Percentiles rank a stretch among this genome's conserved stretches.
Conservation (phyloP, 345 rosid genomes). For the Aethionema arabicum region DNA sequence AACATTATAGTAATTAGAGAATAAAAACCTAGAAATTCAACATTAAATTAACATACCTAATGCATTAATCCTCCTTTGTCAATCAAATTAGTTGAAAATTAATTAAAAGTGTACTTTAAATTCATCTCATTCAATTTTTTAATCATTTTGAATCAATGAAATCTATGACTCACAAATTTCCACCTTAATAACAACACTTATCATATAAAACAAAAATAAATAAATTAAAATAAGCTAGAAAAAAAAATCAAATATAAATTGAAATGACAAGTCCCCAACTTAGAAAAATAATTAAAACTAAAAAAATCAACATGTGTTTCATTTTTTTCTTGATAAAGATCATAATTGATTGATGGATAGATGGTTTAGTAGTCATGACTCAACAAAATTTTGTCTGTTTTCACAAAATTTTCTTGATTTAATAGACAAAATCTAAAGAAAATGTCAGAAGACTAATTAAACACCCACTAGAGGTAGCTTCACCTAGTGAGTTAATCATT, state of each 20-base stretch:
- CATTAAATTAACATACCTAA: slow-evolving; percentile 20
- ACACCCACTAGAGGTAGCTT: slow-evolving; percentile 18
- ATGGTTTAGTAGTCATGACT: slow-evolving; percentile 23
- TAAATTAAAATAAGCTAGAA: slow-evolving; percentile 22
- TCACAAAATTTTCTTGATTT: slow-evolving; percentile 7
- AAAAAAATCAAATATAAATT: slow-evolving; percentile 7
- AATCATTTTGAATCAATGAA: not conserved
- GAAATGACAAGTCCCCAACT: slow-evolving; percentile 37
- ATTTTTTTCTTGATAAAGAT: not conserved
- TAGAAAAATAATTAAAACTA: slow-evolving; percentile 3
- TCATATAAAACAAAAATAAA: not conserved
- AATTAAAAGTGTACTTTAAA: slow-evolving; percentile 4
- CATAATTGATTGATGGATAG: slow-evolving; percentile 20
- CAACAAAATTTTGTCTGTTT: slow-evolving; percentile 21
- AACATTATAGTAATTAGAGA: slow-evolving; percentile 11
- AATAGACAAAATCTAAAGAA: slow-evolving; percentile 9
- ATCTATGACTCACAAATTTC: not conserved
- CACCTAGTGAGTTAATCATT: slow-evolving; percentile 20
- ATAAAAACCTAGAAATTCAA: slow-evolving; percentile 7
- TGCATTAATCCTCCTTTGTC: slow-evolving; percentile 29
- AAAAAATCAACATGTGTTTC: slow-evolving; percentile 11
- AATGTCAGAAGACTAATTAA: slow-evolving; percentile 33
- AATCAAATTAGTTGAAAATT: slow-evolving; percentile 21
- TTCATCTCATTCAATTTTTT: slow-evolving; percentile 4
- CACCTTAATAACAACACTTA: not conserved